These are phyloP conservation scores for Candida sp. DNA, from an alignment of 1,139 yeast genomes.

Conservation along the genomic window DNA sequence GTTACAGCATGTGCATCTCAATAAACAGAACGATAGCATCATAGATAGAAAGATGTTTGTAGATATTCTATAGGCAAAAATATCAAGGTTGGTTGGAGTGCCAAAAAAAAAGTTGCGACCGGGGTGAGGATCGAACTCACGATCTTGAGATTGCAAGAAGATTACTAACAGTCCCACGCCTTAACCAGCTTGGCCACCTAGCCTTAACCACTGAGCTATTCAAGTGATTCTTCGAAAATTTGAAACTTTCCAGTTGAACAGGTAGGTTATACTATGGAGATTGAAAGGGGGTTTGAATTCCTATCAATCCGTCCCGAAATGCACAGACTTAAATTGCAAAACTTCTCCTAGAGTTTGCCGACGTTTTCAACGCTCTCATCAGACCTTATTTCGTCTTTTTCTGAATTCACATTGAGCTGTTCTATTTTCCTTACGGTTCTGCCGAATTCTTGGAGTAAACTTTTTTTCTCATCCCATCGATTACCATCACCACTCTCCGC, in stretches of 20 bases:
- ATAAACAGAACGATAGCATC: not conserved
- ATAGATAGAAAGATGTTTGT: not conserved
- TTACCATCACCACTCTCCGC: not conserved
- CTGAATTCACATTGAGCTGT: no score
- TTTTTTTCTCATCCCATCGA: not conserved
- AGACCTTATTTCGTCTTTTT: no score
- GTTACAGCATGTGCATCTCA: not conserved
- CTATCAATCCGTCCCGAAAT: no score
- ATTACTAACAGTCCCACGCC: slow-evolving; percentile 9
- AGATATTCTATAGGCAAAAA: no score
- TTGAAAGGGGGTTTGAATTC: no score
- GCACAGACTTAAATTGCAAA: no score
- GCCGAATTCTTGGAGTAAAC: not conserved
- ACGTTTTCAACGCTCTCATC: no score
- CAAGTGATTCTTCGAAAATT: not conserved
- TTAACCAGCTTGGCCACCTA: slow-evolving; percentile 12
- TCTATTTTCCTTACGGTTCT: not conserved
- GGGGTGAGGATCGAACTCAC: slow-evolving; percentile 11
- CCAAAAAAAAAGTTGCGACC: slow-evolving; percentile 7
- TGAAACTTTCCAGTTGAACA: no score
- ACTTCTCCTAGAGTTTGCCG: no score
- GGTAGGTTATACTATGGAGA: no score
- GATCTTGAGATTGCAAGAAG: slow-evolving; percentile 7
- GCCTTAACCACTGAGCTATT: not conserved
- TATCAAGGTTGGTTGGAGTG: not conserved